These are phyloP conservation scores for Elaeis oleifera DNA, from an alignment of 202 grass and related monocot species.

Conservation along the genomic window DNA sequence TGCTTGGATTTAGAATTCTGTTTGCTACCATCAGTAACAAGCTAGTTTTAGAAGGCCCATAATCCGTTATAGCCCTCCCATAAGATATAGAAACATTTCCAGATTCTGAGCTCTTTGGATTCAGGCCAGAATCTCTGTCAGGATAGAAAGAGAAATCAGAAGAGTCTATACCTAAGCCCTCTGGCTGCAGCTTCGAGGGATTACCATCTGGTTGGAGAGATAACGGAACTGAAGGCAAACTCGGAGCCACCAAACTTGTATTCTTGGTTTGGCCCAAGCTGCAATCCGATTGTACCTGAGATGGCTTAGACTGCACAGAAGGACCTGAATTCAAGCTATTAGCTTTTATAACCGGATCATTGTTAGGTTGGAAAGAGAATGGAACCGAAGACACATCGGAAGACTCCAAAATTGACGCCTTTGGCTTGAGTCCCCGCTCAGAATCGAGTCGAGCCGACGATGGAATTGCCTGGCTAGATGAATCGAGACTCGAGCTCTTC, in stretches of 20 bases:
- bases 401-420: too few species aligned
- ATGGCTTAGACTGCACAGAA: too few species aligned
- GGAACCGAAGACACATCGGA: too few species aligned
- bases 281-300: not conserved
- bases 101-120: too few species aligned
- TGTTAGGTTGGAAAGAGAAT: too few species aligned
- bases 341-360: too few species aligned
- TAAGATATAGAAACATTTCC: not conserved
- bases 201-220: not conserved
- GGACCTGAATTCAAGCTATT: too few species aligned
- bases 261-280: not conserved
- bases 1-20: conserved; percentile 19
- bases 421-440: too few species aligned
- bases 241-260: conserved; percentile 23
- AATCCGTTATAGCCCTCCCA: not conserved
- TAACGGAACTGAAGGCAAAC: too few species aligned
- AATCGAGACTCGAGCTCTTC: conserved; percentile 13
- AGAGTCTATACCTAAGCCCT: not conserved
- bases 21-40: not conserved
- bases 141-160: conserved; percentile 48
- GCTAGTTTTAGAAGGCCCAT: too few species aligned
- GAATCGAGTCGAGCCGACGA: too few species aligned
- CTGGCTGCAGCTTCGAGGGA: not conserved
- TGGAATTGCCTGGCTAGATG: conserved; percentile 8
- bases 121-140: too few species aligned